Evolutionary conservation across 2,329 filamentous ascomycete species (phyloP), one percentile per base, ranked within the genome.

Genomic region (Cladosporium sp.): DNA sequence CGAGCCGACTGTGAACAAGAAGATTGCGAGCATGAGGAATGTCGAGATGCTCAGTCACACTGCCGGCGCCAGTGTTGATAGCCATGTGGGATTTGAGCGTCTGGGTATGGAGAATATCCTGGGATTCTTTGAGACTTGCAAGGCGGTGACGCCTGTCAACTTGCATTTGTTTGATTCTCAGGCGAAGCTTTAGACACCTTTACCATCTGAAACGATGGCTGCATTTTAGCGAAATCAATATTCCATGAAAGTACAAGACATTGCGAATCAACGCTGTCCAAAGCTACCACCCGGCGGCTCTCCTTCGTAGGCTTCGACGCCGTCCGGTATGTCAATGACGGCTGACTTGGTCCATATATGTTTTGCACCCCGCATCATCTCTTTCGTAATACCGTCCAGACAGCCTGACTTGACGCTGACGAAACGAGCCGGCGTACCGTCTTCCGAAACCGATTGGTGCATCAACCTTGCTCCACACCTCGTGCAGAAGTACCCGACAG

Each of bases 91-190:
- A 4, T 73, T 73, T 44, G 69, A 73, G 56, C 54, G 68, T 18
- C 58, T 66, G 51, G 65, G 65, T 0, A 68, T 70, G 63, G 64
- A 65, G 60, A 69, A 70, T 34, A 68, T 70, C 13, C 36, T 65
- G 34, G 76, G 77, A 0, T 83, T 83, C 50, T 61, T 85, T 49
- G 65, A 66, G 2, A 77, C 76, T 0, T 69, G 70, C 2, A 68
- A 76, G 52, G 68, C 80, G 2, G 65, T 84, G 19, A 83, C 83
- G 47, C 79, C 83, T 0, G 83, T 86, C 11, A 87, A 88, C 62
- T 29, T 80, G 66, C 74, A 82, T 41, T 76, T 74, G 62, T 54
- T 84, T n/a, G 52, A 55, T 41, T 68, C 63, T 54, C 54, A 56
- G 47, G 39, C 56, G 18, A 61, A 58, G 55, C 20, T 61, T 38